Evolutionary conservation across 495 filamentous ascomycete species (phyloP).

Genomic region (Polyplosphaeria fusca): DNA sequence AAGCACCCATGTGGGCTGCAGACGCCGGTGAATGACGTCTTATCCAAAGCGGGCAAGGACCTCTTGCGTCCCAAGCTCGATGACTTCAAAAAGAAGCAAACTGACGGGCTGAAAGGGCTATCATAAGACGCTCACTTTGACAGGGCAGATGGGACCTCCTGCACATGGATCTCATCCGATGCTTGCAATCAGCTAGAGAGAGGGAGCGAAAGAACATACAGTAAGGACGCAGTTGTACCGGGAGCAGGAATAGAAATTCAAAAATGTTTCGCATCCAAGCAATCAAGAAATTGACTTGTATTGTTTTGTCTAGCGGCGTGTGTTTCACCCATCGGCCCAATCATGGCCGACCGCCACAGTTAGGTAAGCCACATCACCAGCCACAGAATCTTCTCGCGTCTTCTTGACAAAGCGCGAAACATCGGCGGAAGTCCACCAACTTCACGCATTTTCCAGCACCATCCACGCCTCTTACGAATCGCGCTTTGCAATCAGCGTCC

Average conservation of each 20-base stretch:
- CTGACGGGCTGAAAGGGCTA: too few relatives aligned
- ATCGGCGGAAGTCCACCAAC: not conserved
- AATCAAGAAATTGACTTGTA: too few relatives aligned
- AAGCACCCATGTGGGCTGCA: not conserved
- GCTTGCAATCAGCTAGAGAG: too few relatives aligned
- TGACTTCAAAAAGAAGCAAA: not conserved
- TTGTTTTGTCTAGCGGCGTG: not conserved
- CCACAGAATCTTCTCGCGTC: conserved; percentile 18
- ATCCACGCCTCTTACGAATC: conserved; percentile 9
- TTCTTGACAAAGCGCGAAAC: conserved; percentile 14
- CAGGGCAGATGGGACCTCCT: too few relatives aligned
- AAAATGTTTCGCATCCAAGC: too few relatives aligned
- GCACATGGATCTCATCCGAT: too few relatives aligned
- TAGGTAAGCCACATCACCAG: not conserved
- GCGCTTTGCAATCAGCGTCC: conserved; percentile 11
- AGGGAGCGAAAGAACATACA: too few relatives aligned
- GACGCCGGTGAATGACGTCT: not conserved
- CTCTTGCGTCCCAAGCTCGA: not conserved
- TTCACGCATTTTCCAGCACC: conserved; percentile 21
- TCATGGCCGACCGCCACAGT: conserved; percentile 13
- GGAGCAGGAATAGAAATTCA: too few relatives aligned
- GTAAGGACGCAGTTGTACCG: not conserved
- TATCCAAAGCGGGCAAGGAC: not conserved
- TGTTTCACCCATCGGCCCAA: not conserved
- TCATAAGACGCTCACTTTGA: too few relatives aligned